Percentiles rank a stretch among this genome's conserved stretches.
Evolutionary conservation across 768 basidiomycete genomes (phyloP).

Genomic region (Tylopilus balloui): DNA sequence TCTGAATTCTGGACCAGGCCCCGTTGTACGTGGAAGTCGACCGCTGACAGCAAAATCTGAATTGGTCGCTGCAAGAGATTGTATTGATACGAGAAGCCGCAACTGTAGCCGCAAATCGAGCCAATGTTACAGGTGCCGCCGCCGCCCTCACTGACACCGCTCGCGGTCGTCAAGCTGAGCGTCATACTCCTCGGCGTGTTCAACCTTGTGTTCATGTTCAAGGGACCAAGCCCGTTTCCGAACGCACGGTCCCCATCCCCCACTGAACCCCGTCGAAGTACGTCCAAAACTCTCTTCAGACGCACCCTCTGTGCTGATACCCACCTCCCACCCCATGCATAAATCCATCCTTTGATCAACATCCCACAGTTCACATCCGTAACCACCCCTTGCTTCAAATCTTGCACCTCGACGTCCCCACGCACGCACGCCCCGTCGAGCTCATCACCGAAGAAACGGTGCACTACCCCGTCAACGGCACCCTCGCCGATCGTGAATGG

Average conservation of each 20-base stretch:
- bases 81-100: too few species aligned
- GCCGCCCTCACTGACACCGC: background rate
- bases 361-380: conserved; percentile 11
- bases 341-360: background rate
- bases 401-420: conserved; percentile 14
- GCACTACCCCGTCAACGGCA: conserved; percentile 22
- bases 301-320: background rate
- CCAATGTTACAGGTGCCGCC: background rate
- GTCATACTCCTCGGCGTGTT: conserved; percentile 19
- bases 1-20: background rate
- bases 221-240: background rate
- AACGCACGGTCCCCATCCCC: background rate
- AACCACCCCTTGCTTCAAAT: conserved; percentile 8
- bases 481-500: conserved; percentile 25
- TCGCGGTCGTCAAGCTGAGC: conserved; percentile 19
- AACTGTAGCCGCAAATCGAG: background rate
- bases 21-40: background rate
- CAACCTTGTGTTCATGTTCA: conserved; percentile 14
- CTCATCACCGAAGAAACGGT: conserved; percentile 24
- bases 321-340: background rate
- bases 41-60: too few species aligned
- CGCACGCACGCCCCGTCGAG: background rate
- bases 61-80: too few species aligned
- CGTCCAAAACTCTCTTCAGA: background rate
- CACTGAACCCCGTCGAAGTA: conserved; percentile 13